Conservation (phyloP, 495 filamentous ascomycete genomes). For the Penicillium robsamsonii region DNA sequence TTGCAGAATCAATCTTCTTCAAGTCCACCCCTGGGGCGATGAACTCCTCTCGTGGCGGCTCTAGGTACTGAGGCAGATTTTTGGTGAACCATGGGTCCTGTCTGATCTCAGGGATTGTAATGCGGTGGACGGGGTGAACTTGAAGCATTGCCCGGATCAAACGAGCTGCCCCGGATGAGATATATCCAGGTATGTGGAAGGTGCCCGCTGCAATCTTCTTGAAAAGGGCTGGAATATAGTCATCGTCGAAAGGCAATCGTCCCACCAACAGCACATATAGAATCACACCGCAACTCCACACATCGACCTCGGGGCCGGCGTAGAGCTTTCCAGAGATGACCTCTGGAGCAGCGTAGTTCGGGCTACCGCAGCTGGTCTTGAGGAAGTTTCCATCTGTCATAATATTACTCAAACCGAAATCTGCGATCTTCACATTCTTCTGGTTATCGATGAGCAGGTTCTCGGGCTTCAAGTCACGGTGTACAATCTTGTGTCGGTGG, state of each 20-base stretch:
- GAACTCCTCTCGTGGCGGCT: conserved; percentile 89
- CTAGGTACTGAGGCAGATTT: conserved; percentile 78
- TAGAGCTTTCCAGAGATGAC: conserved; percentile 98
- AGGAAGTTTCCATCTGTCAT: conserved; percentile 99
- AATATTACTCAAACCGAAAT: conserved; percentile 98
- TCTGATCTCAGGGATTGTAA: conserved; percentile 90
- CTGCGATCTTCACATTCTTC: conserved; percentile 97
- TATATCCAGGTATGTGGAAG: conserved; percentile 84
- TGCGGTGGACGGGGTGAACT: conserved; percentile 89
- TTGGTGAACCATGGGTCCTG: conserved; percentile 93
- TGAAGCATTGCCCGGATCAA: conserved; percentile 93
- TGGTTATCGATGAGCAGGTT: conserved; percentile 91
- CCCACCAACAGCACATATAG: conserved; percentile 93
- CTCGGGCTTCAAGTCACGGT: conserved; percentile 96
- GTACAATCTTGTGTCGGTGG: conserved; percentile 97
- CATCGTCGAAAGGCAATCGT: conserved; percentile 92
- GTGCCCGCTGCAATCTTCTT: conserved; percentile 87
- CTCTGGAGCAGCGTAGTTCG: conserved; percentile 96
- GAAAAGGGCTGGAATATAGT: conserved; percentile 85
- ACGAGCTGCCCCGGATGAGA: conserved; percentile 77
- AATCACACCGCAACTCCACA: conserved; percentile 99
- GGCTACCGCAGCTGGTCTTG: conserved; percentile 96
- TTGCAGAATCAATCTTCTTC: conserved; percentile 77
- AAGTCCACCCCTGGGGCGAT: conserved; percentile 88
- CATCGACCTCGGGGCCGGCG: conserved; percentile 95